These are phyloP conservation scores for Colletotrichum phormii DNA, from an alignment of 2,329 filamentous ascomycete genomes.

Conservation along the genomic window DNA sequence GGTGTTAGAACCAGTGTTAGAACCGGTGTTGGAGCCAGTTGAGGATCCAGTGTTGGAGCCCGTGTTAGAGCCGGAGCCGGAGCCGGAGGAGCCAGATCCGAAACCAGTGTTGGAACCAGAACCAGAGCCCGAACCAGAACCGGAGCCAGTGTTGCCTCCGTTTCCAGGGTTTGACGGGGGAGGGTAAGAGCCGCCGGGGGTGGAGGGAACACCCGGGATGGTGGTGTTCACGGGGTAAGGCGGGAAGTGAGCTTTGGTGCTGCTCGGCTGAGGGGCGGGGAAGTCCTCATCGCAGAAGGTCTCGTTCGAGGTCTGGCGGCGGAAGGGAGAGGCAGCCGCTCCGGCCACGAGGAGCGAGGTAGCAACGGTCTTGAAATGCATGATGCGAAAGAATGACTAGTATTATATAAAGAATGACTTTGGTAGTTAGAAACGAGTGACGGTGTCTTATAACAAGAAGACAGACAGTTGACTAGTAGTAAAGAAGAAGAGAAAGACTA, in stretches of 20 bases:
- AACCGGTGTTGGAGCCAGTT: not conserved
- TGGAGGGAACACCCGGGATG: conserved; percentile 21
- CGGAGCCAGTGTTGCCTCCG: not conserved
- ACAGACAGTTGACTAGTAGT: conserved; percentile 4
- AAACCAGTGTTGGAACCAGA: not conserved
- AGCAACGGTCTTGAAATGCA: conserved; percentile 33
- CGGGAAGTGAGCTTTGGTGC: conserved; percentile 18
- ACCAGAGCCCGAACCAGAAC: not conserved
- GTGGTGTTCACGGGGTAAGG: conserved; percentile 28
- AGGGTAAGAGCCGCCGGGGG: conserved; percentile 1
- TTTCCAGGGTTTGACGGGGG: conserved; percentile 4
- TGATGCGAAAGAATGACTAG: conserved; percentile 11
- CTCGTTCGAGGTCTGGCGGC: conserved; percentile 31
- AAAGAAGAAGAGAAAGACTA: not conserved
- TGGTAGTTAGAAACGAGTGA: conserved; percentile 25
- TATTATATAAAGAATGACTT: conserved; percentile 28
- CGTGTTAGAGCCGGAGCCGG: not conserved
- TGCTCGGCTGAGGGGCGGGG: conserved; percentile 10
- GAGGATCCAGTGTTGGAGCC: not conserved
- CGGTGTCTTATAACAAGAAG: conserved; percentile 12
- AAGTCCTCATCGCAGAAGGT: conserved; percentile 30
- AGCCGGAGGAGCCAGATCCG: not conserved
- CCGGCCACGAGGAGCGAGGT: conserved; percentile 35
- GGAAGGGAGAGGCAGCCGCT: conserved; percentile 29
- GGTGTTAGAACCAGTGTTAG: not conserved